A percentile compares a stretch with the other conserved stretches of the same genome.
Evolutionary conservation across 2,329 filamentous ascomycete species (phyloP).

Genomic region (Colletotrichum nymphaeae): DNA sequence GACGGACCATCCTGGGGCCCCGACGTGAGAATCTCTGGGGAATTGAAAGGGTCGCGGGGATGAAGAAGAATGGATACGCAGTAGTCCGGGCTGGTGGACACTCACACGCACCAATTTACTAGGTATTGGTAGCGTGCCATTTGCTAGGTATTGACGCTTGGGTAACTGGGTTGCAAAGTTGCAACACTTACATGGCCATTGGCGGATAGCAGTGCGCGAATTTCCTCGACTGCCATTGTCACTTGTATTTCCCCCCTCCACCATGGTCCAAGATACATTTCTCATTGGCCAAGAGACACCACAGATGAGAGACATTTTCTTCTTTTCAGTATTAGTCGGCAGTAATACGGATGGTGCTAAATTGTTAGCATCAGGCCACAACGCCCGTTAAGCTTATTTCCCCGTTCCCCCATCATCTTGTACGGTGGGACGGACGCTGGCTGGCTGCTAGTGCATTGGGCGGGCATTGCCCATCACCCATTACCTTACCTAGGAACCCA

Average conservation of each 20-base stretch:
- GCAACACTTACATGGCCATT: background rate
- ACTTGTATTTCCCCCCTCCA: background rate
- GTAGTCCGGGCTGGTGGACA: background rate
- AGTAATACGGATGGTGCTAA: background rate
- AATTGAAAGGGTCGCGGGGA: background rate
- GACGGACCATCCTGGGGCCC: background rate
- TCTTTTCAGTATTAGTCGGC: background rate
- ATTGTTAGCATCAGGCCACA: constrained; percentile 16
- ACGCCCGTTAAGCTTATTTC: constrained; percentile 33
- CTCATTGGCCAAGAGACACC: constrained; percentile 22
- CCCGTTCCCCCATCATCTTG: background rate
- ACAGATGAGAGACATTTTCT: background rate
- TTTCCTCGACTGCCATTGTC: background rate
- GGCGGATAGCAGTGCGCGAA: constrained; percentile 2
- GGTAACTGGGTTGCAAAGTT: no score
- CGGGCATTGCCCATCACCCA: no score
- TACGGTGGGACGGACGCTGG: constrained; percentile 17
- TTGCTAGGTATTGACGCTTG: background rate
- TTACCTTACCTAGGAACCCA: background rate
- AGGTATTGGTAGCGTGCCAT: no score
- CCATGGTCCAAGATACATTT: background rate
- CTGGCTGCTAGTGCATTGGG: background rate
- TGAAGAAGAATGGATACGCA: background rate
- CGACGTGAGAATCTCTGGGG: background rate
- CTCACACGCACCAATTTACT: background rate